These are phyloP conservation scores for Triticum turgidum DNA, from an alignment of 176 grass and related monocot species.

Conservation along the genomic window DNA sequence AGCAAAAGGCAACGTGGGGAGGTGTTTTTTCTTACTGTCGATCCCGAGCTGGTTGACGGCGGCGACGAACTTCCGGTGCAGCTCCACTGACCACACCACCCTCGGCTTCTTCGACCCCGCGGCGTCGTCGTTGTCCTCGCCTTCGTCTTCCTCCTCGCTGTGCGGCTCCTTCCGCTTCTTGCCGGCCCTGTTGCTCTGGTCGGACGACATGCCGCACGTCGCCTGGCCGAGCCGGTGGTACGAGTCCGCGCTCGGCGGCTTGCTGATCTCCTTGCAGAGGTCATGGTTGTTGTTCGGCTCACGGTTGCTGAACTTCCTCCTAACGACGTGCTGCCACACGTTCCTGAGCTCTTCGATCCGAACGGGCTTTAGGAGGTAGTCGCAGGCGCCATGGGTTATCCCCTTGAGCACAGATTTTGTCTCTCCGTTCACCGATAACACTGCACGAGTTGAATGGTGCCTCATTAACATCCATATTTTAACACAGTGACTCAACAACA, in stretches of 20 bases:
- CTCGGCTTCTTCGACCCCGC: conserved; percentile 64
- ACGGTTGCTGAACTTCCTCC: conserved; percentile 49
- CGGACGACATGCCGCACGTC: not conserved
- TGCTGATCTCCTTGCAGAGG: conserved; percentile 35
- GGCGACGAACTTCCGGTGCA: conserved; percentile 78
- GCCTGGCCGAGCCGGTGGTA: conserved; percentile 29
- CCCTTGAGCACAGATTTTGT: conserved; percentile 77
- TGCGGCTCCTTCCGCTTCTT: conserved; percentile 72
- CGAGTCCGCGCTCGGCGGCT: conserved; percentile 20
- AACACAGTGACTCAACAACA: not conserved
- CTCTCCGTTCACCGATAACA: conserved; percentile 75
- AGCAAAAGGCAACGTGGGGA: not conserved
- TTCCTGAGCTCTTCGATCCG: conserved; percentile 65
- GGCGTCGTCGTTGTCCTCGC: conserved; percentile 44
- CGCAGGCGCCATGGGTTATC: conserved; percentile 84
- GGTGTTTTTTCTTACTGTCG: conserved; percentile 42
- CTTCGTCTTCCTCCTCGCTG: conserved; percentile 47
- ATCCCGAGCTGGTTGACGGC: conserved; percentile 85
- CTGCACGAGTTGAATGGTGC: conserved; percentile 33
- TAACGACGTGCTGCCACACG: conserved; percentile 82
- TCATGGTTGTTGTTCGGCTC: conserved; percentile 40
- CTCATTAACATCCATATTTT: conserved; percentile 20
- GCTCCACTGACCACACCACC: conserved; percentile 84
- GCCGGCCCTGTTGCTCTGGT: conserved; percentile 31
- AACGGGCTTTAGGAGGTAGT: conserved; percentile 79